These are phyloP conservation scores for Populus tomentosa DNA, from an alignment of 441 rosid species.

Conservation along the genomic window DNA sequence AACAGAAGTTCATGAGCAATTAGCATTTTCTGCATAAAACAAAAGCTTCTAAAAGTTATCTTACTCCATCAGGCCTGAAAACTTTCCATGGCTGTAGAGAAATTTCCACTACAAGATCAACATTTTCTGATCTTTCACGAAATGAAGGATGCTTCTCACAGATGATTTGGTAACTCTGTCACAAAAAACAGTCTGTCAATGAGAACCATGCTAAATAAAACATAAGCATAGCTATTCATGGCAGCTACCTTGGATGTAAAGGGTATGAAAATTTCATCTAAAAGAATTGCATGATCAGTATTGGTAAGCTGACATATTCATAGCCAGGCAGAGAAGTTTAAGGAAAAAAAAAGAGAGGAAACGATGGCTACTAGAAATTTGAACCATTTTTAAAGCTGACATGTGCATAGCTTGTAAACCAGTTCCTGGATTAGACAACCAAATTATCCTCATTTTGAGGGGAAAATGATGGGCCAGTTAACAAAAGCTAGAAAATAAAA, in stretches of 20 bases:
- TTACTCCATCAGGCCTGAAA: constrained; percentile 91
- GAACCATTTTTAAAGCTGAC: background rate
- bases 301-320: too few species aligned
- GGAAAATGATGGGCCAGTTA: background rate
- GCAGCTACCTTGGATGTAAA: too few species aligned
- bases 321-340: too few species aligned
- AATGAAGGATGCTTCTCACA: constrained; percentile 91
- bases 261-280: too few species aligned
- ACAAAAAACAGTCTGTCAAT: too few species aligned
- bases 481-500: background rate
- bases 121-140: constrained; percentile 93
- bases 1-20: background rate
- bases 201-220: too few species aligned
- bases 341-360: too few species aligned
- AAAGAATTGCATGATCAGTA: too few species aligned
- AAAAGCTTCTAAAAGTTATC: constrained; percentile 9
- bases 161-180: constrained; percentile 18
- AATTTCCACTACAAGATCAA: constrained; percentile 86
- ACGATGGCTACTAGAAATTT: too few species aligned
- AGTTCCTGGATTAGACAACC: background rate
- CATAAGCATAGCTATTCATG: background rate
- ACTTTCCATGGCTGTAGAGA: constrained; percentile 98
- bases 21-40: background rate
- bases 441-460: background rate
- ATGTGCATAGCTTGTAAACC: background rate